These are phyloP conservation scores for Agaricus blazei DNA, from an alignment of 768 basidiomycete species.

Conservation along the genomic window DNA sequence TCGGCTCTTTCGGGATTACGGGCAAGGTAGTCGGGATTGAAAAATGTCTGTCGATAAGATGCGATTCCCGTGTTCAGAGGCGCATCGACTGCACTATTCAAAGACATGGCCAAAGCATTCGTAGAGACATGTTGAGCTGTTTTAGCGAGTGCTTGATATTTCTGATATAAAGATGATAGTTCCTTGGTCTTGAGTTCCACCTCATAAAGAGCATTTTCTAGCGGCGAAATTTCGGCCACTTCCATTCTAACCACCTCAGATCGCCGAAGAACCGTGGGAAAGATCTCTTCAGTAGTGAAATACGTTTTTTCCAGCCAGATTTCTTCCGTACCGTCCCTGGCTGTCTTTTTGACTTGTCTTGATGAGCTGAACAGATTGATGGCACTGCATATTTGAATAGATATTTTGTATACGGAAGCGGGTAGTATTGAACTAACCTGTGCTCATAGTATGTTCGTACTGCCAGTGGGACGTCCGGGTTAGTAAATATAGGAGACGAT, in stretches of 20 bases:
- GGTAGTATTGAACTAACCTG: conserved; percentile 39
- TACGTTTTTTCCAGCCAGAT: conserved; percentile 87
- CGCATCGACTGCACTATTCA: conserved; percentile 86
- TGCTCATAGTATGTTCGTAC: conserved; percentile 87
- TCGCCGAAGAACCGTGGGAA: conserved; percentile 87
- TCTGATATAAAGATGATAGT: conserved; percentile 58
- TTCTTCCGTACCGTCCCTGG: conserved; percentile 65
- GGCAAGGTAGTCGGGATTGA: conserved; percentile 61
- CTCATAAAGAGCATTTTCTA: conserved; percentile 78
- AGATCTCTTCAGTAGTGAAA: conserved; percentile 80
- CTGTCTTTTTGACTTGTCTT: conserved; percentile 59
- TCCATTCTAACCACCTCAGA: conserved; percentile 77
- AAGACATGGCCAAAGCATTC: conserved; percentile 77
- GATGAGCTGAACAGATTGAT: conserved; percentile 80
- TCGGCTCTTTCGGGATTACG: conserved; percentile 67
- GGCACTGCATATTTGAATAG: conserved; percentile 41
- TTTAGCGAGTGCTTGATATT: conserved; percentile 76
- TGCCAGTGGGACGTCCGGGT: conserved; percentile 74
- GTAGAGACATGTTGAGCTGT: conserved; percentile 70
- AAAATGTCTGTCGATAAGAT: conserved; percentile 73
- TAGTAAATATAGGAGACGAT: conserved; percentile 70
- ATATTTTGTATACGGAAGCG: background rate
- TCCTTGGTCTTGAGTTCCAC: conserved; percentile 80
- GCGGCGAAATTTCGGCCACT: conserved; percentile 75
- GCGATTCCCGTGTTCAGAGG: conserved; percentile 73